phyloP scores from a whole-genome alignment of 768 basidiomycete genomes.

The Leucosporidium scottii region DNA sequence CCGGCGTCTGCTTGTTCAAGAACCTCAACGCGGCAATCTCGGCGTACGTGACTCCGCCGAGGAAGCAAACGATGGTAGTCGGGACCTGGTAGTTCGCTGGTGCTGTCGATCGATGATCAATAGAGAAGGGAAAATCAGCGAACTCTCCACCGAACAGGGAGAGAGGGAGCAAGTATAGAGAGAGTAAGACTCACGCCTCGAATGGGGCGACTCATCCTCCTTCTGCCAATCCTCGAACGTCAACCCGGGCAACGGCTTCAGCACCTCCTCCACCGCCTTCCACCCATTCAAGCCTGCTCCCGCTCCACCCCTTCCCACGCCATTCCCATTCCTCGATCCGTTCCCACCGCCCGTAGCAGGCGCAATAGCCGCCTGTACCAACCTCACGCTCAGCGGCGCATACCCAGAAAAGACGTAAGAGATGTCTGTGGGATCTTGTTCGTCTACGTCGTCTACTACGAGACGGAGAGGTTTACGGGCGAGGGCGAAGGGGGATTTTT shows the following conservation, averaged over 20 bases:
- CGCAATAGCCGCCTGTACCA: slow-evolving; percentile 70
- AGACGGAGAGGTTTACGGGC: slow-evolving; percentile 79
- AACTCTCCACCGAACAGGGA: neutral
- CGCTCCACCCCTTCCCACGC: slow-evolving; percentile 35
- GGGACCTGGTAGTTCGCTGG: slow-evolving; percentile 54
- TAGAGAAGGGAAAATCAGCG: neutral
- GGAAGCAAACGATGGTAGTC: slow-evolving; percentile 89
- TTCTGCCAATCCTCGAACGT: slow-evolving; percentile 64
- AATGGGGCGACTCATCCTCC: slow-evolving; percentile 13
- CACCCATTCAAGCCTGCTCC: slow-evolving; percentile 69
- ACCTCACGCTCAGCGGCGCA: slow-evolving; percentile 81
- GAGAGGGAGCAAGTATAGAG: neutral
- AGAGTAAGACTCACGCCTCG: slow-evolving; percentile 6
- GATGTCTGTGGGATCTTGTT: slow-evolving; percentile 71
- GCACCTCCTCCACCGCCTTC: slow-evolving; percentile 92
- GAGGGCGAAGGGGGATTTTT: slow-evolving; percentile 63
- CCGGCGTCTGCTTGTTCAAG: slow-evolving; percentile 13
- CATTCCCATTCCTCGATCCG: slow-evolving; percentile 49
- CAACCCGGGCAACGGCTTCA: slow-evolving; percentile 72
- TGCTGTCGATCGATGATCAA: neutral
- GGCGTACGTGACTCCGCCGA: slow-evolving; percentile 94
- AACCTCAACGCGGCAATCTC: slow-evolving; percentile 84
- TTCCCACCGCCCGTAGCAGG: slow-evolving; percentile 12
- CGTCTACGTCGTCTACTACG: slow-evolving; percentile 76
- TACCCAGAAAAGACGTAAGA: slow-evolving; percentile 95